These are phyloP conservation scores for Backusella liffmaniae DNA, from an alignment of 192 early-diverging fungal species.

Conservation along the genomic window DNA sequence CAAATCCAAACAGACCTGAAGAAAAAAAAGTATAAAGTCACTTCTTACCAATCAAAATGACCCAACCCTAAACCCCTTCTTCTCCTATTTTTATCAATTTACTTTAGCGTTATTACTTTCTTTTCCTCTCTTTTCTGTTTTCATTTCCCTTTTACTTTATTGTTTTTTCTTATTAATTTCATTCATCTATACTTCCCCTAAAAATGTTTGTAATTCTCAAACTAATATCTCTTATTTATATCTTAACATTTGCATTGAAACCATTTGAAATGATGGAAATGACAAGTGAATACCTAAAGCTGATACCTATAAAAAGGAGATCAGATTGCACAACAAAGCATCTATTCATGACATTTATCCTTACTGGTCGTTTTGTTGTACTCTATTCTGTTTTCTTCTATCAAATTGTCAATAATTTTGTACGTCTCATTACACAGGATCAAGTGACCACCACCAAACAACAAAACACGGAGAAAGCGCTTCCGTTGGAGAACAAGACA, in stretches of 20 bases:
- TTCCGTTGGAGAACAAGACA: not conserved
- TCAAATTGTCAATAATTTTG: not conserved
- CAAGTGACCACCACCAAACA: not conserved
- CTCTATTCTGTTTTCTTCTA: not conserved
- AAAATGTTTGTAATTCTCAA: not conserved
- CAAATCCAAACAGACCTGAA: not conserved
- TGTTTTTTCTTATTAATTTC: not conserved
- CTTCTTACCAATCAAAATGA: constrained; percentile 4
- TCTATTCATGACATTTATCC: not conserved
- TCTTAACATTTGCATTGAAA: constrained; percentile 2
- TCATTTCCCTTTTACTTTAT: not conserved
- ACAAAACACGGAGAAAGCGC: not conserved
- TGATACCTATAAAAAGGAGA: not conserved
- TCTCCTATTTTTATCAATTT: constrained; percentile 8
- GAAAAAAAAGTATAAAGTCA: not conserved
- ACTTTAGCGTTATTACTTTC: not conserved
- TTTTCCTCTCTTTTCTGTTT: not conserved
- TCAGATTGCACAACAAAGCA: not conserved
- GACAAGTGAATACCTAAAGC: not conserved
- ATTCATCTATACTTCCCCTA: not conserved
- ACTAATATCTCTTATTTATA: not conserved
- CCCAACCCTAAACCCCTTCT: constrained; percentile 1
- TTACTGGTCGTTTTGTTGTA: not conserved
- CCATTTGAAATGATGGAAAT: constrained; percentile 1
- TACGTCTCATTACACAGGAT: not conserved